Conservation (phyloP, 352 stramenopile species). For the Globisporangium nunn region DNA sequence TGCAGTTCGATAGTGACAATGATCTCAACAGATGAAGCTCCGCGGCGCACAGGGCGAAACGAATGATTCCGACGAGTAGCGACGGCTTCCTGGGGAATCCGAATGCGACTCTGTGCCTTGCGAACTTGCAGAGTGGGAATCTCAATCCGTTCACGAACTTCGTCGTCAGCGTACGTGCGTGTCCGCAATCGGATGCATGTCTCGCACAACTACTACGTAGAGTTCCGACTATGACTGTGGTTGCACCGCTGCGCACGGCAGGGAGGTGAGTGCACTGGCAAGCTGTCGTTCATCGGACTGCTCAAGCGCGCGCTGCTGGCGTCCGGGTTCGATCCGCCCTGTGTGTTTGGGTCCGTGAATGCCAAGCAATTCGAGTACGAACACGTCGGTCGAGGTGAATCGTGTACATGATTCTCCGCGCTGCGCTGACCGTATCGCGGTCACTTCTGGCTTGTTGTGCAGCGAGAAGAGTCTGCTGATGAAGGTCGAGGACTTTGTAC, state of each 20-base stretch:
- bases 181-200: too few species aligned
- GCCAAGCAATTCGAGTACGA: conserved; percentile 30
- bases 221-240: neutral
- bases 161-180: conserved; percentile 43
- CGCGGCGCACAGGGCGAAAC: conserved; percentile 19
- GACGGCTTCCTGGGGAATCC: conserved; percentile 49
- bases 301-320: conserved; percentile 23
- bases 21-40: neutral
- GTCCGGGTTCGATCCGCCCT: conserved; percentile 14
- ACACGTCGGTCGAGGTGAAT: neutral
- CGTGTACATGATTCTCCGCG: neutral
- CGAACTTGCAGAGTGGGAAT: conserved; percentile 9
- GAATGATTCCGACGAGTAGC: conserved; percentile 23
- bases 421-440: neutral
- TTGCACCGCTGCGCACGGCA: conserved; percentile 6
- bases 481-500: conserved; percentile 24
- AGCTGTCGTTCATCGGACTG: conserved; percentile 40
- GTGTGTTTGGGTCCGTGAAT: conserved; percentile 28
- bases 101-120: conserved; percentile 21
- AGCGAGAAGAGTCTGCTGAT: conserved; percentile 39
- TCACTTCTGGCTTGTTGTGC: neutral
- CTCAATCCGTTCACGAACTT: conserved; percentile 34
- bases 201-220: too few species aligned
- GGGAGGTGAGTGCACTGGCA: conserved; percentile 43
- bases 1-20: neutral